A percentile compares a stretch with the other conserved stretches of the same genome.
phyloP scores from a whole-genome alignment of 2,329 filamentous ascomycete genomes.

The Aquanectria penicillioides region DNA sequence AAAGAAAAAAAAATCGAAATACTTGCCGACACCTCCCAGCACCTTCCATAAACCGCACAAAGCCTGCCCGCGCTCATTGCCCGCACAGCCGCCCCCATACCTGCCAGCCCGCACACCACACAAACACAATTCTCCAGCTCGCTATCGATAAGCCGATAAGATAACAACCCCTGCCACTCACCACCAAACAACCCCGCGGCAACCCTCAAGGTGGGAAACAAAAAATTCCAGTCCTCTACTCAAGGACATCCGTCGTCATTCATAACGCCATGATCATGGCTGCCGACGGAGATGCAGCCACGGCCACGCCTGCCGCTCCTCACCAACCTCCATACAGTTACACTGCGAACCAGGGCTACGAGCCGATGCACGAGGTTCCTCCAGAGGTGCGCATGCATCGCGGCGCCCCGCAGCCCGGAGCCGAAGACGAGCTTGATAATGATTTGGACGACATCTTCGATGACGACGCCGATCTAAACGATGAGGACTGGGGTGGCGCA shows the following conservation, averaged over 20 bases:
- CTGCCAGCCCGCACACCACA: no score
- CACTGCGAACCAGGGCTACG: constrained; percentile 56
- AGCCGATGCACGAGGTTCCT: constrained; percentile 49
- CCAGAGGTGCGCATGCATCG: constrained; percentile 44
- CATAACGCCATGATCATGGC: constrained; percentile 30
- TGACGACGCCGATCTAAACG: constrained; percentile 67
- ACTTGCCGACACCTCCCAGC: background rate
- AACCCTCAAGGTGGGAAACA: constrained; percentile 18
- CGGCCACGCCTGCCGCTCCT: constrained; percentile 51
- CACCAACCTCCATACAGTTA: constrained; percentile 58
- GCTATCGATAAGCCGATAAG: no score
- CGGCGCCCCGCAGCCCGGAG: constrained; percentile 34
- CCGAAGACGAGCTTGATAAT: constrained; percentile 37
- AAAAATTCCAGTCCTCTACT: constrained; percentile 10
- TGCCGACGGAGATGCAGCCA: constrained; percentile 22
- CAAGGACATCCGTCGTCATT: constrained; percentile 1
- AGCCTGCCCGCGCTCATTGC: no score
- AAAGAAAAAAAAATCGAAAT: constrained; percentile 2
- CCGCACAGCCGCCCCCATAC: no score
- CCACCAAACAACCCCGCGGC: constrained; percentile 27
- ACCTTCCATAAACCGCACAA: no score
- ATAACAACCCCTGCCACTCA: constrained; percentile 28
- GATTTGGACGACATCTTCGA: constrained; percentile 46
- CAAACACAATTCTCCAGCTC: no score
- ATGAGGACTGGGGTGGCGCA: constrained; percentile 69